These are phyloP conservation scores for Suillus sp. DNA, from an alignment of 768 basidiomycete species.

Conservation along the genomic window DNA sequence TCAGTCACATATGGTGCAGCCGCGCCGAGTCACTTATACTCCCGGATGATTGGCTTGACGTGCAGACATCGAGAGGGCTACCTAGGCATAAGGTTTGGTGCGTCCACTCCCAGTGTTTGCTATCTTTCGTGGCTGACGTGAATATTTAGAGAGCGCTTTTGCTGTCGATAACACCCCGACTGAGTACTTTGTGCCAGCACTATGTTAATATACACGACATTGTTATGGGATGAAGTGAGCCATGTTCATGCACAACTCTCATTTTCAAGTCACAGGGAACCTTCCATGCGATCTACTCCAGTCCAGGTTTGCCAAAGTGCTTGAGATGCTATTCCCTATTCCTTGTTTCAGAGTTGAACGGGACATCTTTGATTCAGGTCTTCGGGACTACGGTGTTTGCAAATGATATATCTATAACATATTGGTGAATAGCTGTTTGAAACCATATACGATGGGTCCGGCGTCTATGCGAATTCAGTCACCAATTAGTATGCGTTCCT, in stretches of 20 bases:
- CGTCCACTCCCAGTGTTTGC: conserved; percentile 12
- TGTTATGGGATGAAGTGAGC: conserved; percentile 66
- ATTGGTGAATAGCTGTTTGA: background rate
- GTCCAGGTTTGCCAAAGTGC: conserved; percentile 51
- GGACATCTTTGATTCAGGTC: background rate
- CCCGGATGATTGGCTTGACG: conserved; percentile 64
- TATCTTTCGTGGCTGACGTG: conserved; percentile 19
- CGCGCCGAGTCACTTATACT: conserved; percentile 43
- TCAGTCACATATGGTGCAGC: conserved; percentile 48
- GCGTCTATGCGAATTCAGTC: background rate
- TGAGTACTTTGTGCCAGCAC: conserved; percentile 41
- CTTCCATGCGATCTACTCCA: conserved; percentile 66
- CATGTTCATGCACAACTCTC: background rate
- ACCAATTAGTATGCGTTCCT: background rate
- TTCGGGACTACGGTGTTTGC: background rate
- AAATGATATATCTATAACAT: background rate
- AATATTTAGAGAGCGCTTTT: conserved; percentile 43
- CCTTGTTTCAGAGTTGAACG: conserved; percentile 34
- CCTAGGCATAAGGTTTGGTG: background rate
- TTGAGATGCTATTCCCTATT: conserved; percentile 63
- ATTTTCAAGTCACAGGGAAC: conserved; percentile 60
- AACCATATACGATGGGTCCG: background rate
- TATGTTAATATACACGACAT: conserved; percentile 42
- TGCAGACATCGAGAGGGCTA: conserved; percentile 66
- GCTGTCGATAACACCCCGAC: conserved; percentile 63